Evolutionary conservation across 257 asterid species (phyloP), one percentile per base, ranked within the genome.

Genomic region (Ligustrum vulgare): DNA sequence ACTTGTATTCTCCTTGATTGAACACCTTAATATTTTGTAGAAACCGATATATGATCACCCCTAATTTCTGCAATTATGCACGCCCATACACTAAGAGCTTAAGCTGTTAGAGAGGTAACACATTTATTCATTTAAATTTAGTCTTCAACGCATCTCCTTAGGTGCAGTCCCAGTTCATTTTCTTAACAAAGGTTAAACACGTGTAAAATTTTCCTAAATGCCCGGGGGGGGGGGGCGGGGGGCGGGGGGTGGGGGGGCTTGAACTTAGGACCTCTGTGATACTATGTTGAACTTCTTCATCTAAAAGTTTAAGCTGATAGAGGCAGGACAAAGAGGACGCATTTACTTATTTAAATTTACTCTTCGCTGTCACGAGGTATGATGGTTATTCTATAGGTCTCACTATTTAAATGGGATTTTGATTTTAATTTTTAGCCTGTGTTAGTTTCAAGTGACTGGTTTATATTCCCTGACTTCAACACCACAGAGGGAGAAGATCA

Each of bases 401-500:
- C 9, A 16, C 31, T 31, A 25, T 39, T 70, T 39, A 10, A 37
- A 69, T 56, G 54, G 56, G 54, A 56, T 7, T 25, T 36, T 15
- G 74, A 16, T 75, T 32, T 68, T 33, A 39, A 56, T 67, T 58
- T 16, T 10, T 23, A 9, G 13, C 33, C 66, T 22, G 33, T 25
- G 47, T 67, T 60, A 70, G 25, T 67, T 66, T 25, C 64, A 32
- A 34, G n/a, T 41, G 45, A 23, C n/a, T 75, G 9, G 33, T 22
- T 70, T 47, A 16, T 72, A 28, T 71, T 56, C 71, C 33, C 8
- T 64, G 36, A 71, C 16, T 16, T 60, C 47, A 64, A 73, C 23
- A n/a, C 41, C 58, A 72, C 84, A 91, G 97, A 85, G 56, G 66
- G 89, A 83, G 72, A 84, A 79, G 81, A 70, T 34, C 75, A 80